Evolutionary conservation across 768 basidiomycete genomes (phyloP).

Genomic region (Hirschioporus abietinus): DNA sequence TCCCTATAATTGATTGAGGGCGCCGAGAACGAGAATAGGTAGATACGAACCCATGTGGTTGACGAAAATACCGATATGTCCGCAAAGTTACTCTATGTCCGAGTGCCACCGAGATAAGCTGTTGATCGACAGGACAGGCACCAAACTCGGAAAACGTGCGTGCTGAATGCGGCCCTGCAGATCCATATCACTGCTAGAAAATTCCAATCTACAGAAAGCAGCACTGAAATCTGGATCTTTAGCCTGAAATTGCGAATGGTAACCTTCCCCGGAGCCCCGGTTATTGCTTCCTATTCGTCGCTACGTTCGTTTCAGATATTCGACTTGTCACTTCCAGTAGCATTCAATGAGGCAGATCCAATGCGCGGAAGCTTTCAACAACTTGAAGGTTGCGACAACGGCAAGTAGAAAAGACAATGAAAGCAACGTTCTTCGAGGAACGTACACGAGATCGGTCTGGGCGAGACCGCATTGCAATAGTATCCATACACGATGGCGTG

Average conservation of each 20-base stretch:
- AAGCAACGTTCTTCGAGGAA: background rate
- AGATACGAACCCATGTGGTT: background rate
- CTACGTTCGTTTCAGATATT: no score
- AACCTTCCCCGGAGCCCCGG: no score
- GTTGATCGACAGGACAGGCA: background rate
- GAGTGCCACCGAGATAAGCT: background rate
- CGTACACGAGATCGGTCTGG: background rate
- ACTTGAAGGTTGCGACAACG: background rate
- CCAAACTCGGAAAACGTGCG: background rate
- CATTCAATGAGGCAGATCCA: background rate
- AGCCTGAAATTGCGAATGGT: no score
- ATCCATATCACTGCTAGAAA: background rate
- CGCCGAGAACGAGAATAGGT: no score
- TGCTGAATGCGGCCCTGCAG: background rate
- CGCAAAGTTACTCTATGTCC: background rate
- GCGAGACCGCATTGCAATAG: background rate
- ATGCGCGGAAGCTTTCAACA: background rate
- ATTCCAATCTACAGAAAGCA: background rate
- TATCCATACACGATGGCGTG: background rate
- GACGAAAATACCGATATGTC: background rate
- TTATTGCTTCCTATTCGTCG: background rate
- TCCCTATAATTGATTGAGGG: no score
- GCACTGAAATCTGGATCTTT: background rate
- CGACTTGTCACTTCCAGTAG: no score
- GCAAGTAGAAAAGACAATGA: background rate